These are phyloP conservation scores for Sugiyamaella lignohabitans DNA, from an alignment of 805 yeast species.

Conservation along the genomic window DNA sequence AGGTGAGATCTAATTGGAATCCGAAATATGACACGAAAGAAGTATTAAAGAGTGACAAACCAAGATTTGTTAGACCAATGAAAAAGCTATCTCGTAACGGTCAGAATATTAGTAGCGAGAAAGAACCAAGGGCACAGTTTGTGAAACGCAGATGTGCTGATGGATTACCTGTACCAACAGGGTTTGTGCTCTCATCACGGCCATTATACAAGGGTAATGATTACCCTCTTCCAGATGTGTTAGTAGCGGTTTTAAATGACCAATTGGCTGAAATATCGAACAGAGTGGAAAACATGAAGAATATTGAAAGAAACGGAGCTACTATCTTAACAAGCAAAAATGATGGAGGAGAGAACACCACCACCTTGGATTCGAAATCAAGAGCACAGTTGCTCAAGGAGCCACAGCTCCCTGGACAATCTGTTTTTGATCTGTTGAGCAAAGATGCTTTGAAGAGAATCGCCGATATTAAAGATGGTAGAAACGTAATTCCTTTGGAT, in stretches of 20 bases:
- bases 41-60: not conserved
- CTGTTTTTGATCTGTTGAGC: slow-evolving; percentile 21
- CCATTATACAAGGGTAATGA: not conserved
- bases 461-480: not conserved
- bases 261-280: not conserved
- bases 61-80: too few relatives aligned
- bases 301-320: too few relatives aligned
- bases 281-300: not conserved
- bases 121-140: too few relatives aligned
- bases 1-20: slow-evolving; percentile 3
- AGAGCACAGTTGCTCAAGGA: slow-evolving; percentile 15
- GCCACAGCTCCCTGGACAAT: slow-evolving; percentile 17
- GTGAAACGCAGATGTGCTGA: slow-evolving; percentile 4
- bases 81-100: not conserved
- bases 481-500: not conserved
- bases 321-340: too few relatives aligned
- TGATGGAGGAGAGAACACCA: too few relatives aligned
- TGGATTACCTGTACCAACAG: slow-evolving; percentile 4
- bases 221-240: not conserved
- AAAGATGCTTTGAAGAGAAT: not conserved
- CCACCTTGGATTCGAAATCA: slow-evolving; percentile 5
- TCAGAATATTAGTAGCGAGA: too few relatives aligned
- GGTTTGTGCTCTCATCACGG: slow-evolving; percentile 11
- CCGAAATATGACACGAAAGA: slow-evolving; percentile 1
- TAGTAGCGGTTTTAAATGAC: too few relatives aligned